Conservation (phyloP, 1,284 basidiomycete species). For the Singerocomus rubriflavus region DNA sequence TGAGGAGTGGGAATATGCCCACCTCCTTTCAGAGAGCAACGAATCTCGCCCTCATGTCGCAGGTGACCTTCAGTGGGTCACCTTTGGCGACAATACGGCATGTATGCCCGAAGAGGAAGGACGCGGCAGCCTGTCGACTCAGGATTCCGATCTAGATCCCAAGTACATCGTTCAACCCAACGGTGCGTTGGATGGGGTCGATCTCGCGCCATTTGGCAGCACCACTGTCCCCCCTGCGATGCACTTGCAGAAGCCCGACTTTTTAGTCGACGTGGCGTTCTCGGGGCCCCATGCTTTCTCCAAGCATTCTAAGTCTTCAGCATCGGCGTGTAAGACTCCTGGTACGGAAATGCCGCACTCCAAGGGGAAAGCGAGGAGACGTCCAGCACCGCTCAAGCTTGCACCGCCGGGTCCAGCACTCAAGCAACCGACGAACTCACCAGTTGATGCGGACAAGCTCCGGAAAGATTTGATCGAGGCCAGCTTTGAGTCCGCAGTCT, state of each 20-base stretch:
- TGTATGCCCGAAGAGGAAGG: conserved; percentile 34
- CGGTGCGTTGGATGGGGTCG: conserved; percentile 35
- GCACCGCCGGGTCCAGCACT: conserved; percentile 22
- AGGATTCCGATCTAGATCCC: conserved; percentile 52
- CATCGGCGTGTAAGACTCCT: background rate
- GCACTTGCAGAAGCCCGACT: conserved; percentile 43
- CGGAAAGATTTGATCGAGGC: conserved; percentile 27
- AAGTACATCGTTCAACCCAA: conserved; percentile 45
- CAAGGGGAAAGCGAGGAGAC: conserved; percentile 37
- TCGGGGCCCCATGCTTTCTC: conserved; percentile 24
- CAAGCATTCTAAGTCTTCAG: conserved; percentile 11
- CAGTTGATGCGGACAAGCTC: conserved; percentile 21
- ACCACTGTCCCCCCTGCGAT: conserved; percentile 25
- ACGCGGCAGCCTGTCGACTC: conserved; percentile 46
- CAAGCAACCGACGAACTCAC: conserved; percentile 25
- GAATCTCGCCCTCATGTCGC: conserved; percentile 7
- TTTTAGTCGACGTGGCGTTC: conserved; percentile 38
- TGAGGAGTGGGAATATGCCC: conserved; percentile 64
- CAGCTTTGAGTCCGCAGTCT: conserved; percentile 23
- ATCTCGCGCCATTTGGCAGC: conserved; percentile 33
- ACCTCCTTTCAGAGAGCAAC: conserved; percentile 44
- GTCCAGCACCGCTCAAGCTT: conserved; percentile 47
- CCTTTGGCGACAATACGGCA: conserved; percentile 32
- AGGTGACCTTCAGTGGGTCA: conserved; percentile 41
- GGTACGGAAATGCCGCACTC: conserved; percentile 1